Evolutionary conservation across 2,329 filamentous ascomycete species (phyloP).

Genomic region (Cercospora zeina): DNA sequence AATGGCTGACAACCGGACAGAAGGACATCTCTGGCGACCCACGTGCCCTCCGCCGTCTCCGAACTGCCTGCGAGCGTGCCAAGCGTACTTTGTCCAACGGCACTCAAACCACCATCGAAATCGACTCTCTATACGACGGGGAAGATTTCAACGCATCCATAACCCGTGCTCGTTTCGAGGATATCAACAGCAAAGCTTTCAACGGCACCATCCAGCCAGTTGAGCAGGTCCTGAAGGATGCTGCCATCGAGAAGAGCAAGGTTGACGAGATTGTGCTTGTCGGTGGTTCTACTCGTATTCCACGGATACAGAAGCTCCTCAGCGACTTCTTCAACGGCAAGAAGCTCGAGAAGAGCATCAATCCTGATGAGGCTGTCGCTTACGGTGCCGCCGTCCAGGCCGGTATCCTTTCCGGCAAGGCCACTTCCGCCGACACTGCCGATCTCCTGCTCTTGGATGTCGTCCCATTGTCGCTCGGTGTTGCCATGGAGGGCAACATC

Average conservation of each 20-base stretch:
- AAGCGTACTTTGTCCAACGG: constrained; percentile 98
- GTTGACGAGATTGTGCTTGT: constrained; percentile 99
- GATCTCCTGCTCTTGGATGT: constrained; percentile 97
- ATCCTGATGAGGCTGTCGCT: constrained; percentile 98
- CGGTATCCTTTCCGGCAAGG: constrained; percentile 97
- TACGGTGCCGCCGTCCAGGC: constrained; percentile 99
- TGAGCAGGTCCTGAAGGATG: constrained; percentile 94
- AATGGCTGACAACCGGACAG: constrained; percentile 6
- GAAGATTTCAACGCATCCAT: constrained; percentile 97
- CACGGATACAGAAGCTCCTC: constrained; percentile 97
- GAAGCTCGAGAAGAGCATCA: constrained; percentile 99
- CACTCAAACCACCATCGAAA: constrained; percentile 96
- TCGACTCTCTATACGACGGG: constrained; percentile 96
- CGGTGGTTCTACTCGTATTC: constrained; percentile 98
- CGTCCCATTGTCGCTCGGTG: constrained; percentile 92
- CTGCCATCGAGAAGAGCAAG: constrained; percentile 79
- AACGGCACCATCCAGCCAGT: constrained; percentile 91
- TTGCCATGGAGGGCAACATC: constrained; percentile 99
- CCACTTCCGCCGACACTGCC: constrained; percentile 87
- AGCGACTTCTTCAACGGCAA: constrained; percentile 99
- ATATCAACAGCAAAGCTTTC: constrained; percentile 95
- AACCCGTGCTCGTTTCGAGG: constrained; percentile 98
- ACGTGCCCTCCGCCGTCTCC: constrained; percentile 90
- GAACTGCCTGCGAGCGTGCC: constrained; percentile 98
- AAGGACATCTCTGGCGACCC: constrained; percentile 72